Conservation (phyloP, 805 yeast genomes). For the Huiozyma naganishii region DNA sequence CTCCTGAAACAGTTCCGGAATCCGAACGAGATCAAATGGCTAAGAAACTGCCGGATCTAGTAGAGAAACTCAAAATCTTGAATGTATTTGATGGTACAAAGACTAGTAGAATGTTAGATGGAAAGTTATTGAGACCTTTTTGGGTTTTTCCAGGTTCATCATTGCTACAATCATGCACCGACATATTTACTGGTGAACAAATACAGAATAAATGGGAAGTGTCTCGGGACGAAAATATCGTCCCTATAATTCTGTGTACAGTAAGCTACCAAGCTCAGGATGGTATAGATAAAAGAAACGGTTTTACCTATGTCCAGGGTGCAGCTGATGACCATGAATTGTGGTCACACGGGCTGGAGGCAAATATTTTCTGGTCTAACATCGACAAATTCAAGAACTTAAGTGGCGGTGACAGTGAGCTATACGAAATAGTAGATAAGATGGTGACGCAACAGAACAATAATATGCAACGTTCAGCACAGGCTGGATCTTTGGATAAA, state of each 20-base stretch:
- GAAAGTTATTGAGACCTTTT: constrained; percentile 49
- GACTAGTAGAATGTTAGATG: constrained; percentile 26
- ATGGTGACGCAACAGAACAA: background rate
- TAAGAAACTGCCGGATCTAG: constrained; percentile 38
- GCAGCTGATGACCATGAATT: constrained; percentile 92
- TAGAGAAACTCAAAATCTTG: constrained; percentile 32
- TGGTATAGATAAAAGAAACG: constrained; percentile 38
- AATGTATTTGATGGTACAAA: constrained; percentile 30
- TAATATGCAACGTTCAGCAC: background rate
- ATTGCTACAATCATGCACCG: constrained; percentile 13
- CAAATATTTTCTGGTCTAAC: constrained; percentile 48
- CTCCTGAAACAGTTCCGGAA: constrained; percentile 42
- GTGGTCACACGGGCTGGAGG: constrained; percentile 55
- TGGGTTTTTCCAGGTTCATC: constrained; percentile 56
- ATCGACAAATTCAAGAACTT: constrained; percentile 21
- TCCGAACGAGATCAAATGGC: constrained; percentile 48
- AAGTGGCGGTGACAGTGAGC: constrained; percentile 23
- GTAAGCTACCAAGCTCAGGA: constrained; percentile 54
- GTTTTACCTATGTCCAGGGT: constrained; percentile 70
- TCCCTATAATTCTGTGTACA: constrained; percentile 44
- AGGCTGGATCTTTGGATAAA: background rate
- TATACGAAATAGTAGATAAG: constrained; percentile 9
- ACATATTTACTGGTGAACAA: constrained; percentile 24
- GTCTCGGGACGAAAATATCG: constrained; percentile 28
- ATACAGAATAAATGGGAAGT: constrained; percentile 23